phyloP scores from a whole-genome alignment of 2,329 filamentous ascomycete species.

The Lasiodiplodia gonubiensis region DNA sequence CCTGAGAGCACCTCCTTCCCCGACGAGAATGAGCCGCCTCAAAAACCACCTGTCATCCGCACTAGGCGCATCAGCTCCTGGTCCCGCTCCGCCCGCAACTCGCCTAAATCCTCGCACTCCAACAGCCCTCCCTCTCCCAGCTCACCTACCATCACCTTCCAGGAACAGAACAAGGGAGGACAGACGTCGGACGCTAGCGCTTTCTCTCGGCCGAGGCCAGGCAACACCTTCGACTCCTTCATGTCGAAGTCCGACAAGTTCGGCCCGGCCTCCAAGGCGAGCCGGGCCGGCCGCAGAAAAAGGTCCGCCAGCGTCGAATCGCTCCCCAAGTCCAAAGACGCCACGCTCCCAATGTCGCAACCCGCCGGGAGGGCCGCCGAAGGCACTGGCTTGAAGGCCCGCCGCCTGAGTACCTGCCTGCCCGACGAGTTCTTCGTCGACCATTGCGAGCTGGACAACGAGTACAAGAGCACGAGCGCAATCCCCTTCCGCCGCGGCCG shows the following conservation, averaged over 20 bases:
- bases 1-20: background rate
- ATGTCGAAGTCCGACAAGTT: conserved; percentile 22
- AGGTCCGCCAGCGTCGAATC: conserved; percentile 46
- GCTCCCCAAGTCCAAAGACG: conserved; percentile 38
- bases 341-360: conserved; percentile 36
- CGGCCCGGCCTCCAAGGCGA: conserved; percentile 29
- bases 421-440: conserved; percentile 78
- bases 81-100: conserved; percentile 44
- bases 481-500: conserved; percentile 75
- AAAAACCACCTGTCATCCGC: conserved; percentile 29
- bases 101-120: conserved; percentile 45
- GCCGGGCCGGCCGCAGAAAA: conserved; percentile 30
- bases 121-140: conserved; percentile 46
- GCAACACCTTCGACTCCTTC: conserved; percentile 16
- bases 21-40: background rate
- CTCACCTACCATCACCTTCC: conserved; percentile 44
- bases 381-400: conserved; percentile 77
- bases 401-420: conserved; percentile 75
- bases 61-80: conserved; percentile 44
- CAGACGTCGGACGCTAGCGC: background rate
- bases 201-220: background rate
- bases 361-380: conserved; percentile 57
- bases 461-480: conserved; percentile 71
- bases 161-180: conserved; percentile 14
- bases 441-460: conserved; percentile 68